These are phyloP conservation scores for Ganoderma leucocontextum DNA, from an alignment of 1,284 basidiomycete genomes.

Conservation along the genomic window DNA sequence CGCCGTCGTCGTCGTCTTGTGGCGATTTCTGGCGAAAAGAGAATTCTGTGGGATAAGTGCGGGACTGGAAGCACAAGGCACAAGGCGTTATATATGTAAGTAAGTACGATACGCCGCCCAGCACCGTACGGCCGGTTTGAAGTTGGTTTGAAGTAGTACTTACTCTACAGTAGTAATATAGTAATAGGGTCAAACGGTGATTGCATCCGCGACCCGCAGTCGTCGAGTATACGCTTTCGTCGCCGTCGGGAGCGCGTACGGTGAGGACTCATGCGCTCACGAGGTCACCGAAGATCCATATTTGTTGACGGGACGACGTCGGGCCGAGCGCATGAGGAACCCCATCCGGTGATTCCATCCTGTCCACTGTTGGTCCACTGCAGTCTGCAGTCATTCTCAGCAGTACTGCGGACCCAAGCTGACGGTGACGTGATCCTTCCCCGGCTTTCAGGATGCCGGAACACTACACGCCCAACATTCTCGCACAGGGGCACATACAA, in stretches of 20 bases:
- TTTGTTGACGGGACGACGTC: neutral
- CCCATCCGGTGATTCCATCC: neutral
- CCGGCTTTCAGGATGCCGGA: conserved; percentile 31
- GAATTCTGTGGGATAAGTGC: neutral
- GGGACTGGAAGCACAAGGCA: too few relatives aligned
- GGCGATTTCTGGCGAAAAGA: neutral
- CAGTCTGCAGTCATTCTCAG: conserved; percentile 8
- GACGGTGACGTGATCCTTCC: conserved; percentile 5
- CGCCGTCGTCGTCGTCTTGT: too few relatives aligned
- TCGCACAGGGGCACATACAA: conserved; percentile 20
- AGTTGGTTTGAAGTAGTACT: too few relatives aligned
- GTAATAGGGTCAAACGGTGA: too few relatives aligned
- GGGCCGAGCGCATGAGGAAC: neutral
- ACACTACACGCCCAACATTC: conserved; percentile 9
- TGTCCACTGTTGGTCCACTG: neutral
- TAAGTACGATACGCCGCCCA: too few relatives aligned
- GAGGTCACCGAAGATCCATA: neutral
- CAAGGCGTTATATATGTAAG: too few relatives aligned
- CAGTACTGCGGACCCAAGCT: conserved; percentile 1
- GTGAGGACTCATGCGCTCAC: neutral
- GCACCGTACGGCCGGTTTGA: too few relatives aligned
- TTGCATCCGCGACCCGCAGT: too few relatives aligned
- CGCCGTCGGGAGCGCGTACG: neutral
- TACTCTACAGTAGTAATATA: too few relatives aligned
- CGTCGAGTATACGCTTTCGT: too few relatives aligned